phyloP scores from a whole-genome alignment of 2,329 filamentous ascomycete genomes.

The Raffaelea ambrosiae region DNA sequence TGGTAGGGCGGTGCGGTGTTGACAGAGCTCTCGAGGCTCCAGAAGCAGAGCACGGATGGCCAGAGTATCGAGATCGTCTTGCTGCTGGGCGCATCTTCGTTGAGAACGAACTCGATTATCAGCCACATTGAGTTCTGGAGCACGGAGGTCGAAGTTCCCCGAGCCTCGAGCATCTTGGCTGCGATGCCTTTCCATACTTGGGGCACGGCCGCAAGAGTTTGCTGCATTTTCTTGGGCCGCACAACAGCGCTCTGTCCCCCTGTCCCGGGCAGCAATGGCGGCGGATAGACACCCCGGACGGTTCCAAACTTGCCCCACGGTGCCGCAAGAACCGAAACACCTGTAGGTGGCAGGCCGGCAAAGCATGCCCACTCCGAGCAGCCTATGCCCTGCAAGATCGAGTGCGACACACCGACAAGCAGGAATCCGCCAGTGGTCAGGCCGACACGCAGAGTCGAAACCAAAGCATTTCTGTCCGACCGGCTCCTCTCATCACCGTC shows the following conservation, averaged over 20 bases:
- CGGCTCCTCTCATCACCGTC: constrained; percentile 18
- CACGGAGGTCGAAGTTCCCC: constrained; percentile 35
- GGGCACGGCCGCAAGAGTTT: constrained; percentile 1
- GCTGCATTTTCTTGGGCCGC: constrained; percentile 1
- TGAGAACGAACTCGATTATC: constrained; percentile 27
- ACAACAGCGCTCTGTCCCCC: background rate
- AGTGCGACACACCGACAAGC: constrained; percentile 39
- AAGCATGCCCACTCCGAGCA: constrained; percentile 35
- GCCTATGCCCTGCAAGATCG: constrained; percentile 37
- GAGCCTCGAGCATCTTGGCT: constrained; percentile 39
- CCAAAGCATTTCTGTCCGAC: constrained; percentile 21
- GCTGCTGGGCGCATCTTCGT: constrained; percentile 34
- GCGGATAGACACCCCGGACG: constrained; percentile 24
- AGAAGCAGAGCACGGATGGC: constrained; percentile 46
- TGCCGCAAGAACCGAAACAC: constrained; percentile 41
- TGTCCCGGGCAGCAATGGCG: background rate
- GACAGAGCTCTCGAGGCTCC: constrained; percentile 22
- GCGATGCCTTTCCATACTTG: constrained; percentile 29
- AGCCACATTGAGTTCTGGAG: constrained; percentile 41
- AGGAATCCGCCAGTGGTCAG: constrained; percentile 48
- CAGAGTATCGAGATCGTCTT: constrained; percentile 39
- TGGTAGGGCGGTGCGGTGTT: constrained; percentile 5
- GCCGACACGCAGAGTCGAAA: constrained; percentile 44
- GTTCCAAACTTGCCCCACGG: constrained; percentile 43
- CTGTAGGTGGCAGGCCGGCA: constrained; percentile 29